Evolutionary conservation across 345 rosid genomes (phyloP).

Genomic region (Erysimum cheiranthoides): DNA sequence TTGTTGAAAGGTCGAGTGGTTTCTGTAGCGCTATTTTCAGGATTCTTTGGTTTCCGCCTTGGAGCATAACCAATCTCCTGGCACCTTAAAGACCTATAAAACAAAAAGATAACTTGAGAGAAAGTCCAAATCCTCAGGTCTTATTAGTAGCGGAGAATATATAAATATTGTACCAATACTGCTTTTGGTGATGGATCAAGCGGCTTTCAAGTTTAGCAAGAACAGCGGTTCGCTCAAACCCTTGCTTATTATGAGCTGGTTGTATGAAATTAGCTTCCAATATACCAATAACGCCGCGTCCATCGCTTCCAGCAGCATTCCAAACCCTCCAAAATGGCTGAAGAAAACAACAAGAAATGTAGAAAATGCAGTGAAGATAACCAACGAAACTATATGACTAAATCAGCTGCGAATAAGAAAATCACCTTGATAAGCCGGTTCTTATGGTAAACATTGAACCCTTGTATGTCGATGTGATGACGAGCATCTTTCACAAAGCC

Average conservation of each 20-base stretch:
- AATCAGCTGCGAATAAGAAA: not conserved
- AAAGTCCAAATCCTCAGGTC: constrained; percentile 10
- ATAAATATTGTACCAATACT: constrained; percentile 53
- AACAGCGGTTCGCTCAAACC: constrained; percentile 71
- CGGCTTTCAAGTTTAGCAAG: constrained; percentile 64
- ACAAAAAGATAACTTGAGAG: constrained; percentile 11
- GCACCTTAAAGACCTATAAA: constrained; percentile 57
- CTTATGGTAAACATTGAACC: constrained; percentile 84
- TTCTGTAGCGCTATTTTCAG: constrained; percentile 3
- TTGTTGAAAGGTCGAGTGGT: constrained; percentile 1
- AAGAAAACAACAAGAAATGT: not conserved
- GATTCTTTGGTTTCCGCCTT: constrained; percentile 43
- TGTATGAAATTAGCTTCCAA: constrained; percentile 82
- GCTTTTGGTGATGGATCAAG: constrained; percentile 55
- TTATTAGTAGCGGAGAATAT: not conserved
- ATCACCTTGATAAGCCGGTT: constrained; percentile 80
- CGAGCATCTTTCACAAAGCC: constrained; percentile 88
- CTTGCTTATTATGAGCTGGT: constrained; percentile 90
- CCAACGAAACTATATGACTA: not conserved
- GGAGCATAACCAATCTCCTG: constrained; percentile 72
- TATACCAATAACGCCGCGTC: constrained; percentile 83
- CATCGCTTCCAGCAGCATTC: constrained; percentile 86
- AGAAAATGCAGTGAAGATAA: not conserved
- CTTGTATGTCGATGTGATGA: constrained; percentile 74
- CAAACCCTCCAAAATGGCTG: constrained; percentile 94